Evolutionary conservation across 129 eudicot species (phyloP).

Genomic region (Flaveria sonorensis): DNA sequence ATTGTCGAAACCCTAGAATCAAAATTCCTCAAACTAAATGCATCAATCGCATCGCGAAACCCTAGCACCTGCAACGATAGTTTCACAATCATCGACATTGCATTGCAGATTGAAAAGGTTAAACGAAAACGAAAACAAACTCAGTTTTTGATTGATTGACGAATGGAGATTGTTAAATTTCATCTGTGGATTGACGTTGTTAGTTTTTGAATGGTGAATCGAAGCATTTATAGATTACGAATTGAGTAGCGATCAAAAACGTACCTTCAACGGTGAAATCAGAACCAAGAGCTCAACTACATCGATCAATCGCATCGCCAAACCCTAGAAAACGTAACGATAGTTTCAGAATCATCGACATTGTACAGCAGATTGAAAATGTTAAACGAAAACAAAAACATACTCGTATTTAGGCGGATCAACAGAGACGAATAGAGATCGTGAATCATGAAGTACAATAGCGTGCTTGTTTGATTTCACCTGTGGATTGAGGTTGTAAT

Average conservation of each 20-base stretch:
- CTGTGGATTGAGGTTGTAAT: background rate
- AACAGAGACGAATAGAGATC: too few species aligned
- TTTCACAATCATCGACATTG: conserved; percentile 10
- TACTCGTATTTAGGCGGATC: too few species aligned
- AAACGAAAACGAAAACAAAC: background rate
- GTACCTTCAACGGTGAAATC: conserved; percentile 48
- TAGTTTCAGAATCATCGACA: conserved; percentile 10
- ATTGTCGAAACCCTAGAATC: conserved; percentile 73
- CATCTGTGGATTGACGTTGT: background rate
- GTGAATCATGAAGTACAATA: conserved; percentile 23
- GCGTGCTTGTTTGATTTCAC: background rate
- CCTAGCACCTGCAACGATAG: conserved; percentile 15
- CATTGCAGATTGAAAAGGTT: background rate
- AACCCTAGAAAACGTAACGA: conserved; percentile 31
- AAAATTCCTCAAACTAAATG: conserved; percentile 11
- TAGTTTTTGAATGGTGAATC: conserved; percentile 11
- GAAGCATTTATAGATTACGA: background rate
- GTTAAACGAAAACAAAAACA: background rate
- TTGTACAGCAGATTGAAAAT: background rate
- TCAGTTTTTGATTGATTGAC: too few species aligned
- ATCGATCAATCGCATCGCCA: too few species aligned
- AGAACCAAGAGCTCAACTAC: conserved; percentile 15
- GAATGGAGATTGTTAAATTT: background rate
- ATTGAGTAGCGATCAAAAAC: background rate
- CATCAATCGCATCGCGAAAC: too few species aligned